Percentiles rank a stretch among this genome's conserved stretches.
Conservation (phyloP, 2,329 filamentous ascomycete species). For the Scortechinia acanthostroma region DNA sequence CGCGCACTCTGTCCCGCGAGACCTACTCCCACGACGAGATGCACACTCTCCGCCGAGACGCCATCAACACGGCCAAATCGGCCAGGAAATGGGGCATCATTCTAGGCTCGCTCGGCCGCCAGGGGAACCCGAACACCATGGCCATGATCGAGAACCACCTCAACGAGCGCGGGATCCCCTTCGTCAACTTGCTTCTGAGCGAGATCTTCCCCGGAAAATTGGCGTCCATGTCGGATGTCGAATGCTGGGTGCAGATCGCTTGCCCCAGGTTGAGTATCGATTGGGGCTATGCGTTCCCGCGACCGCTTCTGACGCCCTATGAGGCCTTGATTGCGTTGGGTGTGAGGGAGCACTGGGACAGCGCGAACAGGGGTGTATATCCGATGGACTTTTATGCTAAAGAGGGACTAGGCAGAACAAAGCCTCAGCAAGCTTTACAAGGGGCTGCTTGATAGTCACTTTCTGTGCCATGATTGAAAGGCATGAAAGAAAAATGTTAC, state of each 20-base stretch:
- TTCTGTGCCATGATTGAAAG: no score
- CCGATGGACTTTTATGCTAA: slow-evolving; percentile 98
- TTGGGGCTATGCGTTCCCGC: slow-evolving; percentile 93
- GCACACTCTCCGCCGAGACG: slow-evolving; percentile 70
- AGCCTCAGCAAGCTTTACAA: background rate
- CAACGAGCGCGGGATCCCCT: slow-evolving; percentile 65
- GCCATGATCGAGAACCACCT: slow-evolving; percentile 75
- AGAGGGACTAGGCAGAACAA: slow-evolving; percentile 77
- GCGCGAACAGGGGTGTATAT: slow-evolving; percentile 52
- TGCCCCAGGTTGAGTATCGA: slow-evolving; percentile 96
- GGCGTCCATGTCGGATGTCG: slow-evolving; percentile 85
- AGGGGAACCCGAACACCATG: slow-evolving; percentile 93
- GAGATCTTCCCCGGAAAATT: slow-evolving; percentile 97
- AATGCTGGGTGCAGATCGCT: slow-evolving; percentile 97
- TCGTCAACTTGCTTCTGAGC: slow-evolving; percentile 77
- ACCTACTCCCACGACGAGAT: slow-evolving; percentile 88
- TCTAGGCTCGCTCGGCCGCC: slow-evolving; percentile 80
- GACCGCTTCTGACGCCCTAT: slow-evolving; percentile 85
- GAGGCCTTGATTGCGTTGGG: slow-evolving; percentile 89
- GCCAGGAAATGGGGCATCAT: slow-evolving; percentile 93
- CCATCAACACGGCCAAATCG: slow-evolving; percentile 67
- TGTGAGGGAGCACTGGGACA: slow-evolving; percentile 68
- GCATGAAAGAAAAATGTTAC: no score
- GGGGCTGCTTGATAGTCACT: background rate
- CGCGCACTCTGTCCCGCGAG: slow-evolving; percentile 81